Evolutionary conservation across 345 rosid genomes (phyloP), one percentile per base, ranked within the genome.

Genomic region (Gossypium raimondii): DNA sequence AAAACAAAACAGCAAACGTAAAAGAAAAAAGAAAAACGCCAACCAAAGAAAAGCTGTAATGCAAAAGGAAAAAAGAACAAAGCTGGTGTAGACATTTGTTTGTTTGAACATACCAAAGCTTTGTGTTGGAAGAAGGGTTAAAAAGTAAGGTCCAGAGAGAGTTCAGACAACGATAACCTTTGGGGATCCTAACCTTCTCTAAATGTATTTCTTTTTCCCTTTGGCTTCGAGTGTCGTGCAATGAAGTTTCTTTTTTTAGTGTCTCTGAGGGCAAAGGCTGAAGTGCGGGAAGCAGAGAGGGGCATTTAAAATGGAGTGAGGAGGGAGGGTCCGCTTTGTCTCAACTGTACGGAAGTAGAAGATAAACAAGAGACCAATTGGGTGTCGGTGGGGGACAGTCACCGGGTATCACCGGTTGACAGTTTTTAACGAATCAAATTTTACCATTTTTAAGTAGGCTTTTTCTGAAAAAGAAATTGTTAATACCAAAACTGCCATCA

Each of bases 341-440:
- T 64, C 2, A 41, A 64, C 69, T 10, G 69, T 64, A 64, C 29
- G 52, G 22, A 25, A 3, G 16, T 13, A 3, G 58, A 25, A 48
- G 7, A 44, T 7, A 13, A 2, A 1, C 3, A 64, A 0, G 17
- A 20, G 0, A 11, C 59, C 24, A 55, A 7, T 41, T n/a, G 20
- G 43, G 20, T 81, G 86, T 82, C 84, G 84, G 88, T 85, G 78
- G 72, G 72, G 13, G 69, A 3, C 25, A 8, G 20, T 63, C 66
- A 77, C 83, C 66, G 85, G 78, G 43, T 8, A 51, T 63, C 12
- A 9, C 87, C 84, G 75, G 89, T 86, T 48, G 55, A 8, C 47
- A 11, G 13, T 25, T 69, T 22, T 43, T 4, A 18, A 65, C 24
- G 14, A 4, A 63, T 44, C 34, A 29, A 29, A 29, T 3, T 29